Base-by-base conservation (phyloP, 352 stramenopile genomes). In the Pythium monospermum region DNA sequence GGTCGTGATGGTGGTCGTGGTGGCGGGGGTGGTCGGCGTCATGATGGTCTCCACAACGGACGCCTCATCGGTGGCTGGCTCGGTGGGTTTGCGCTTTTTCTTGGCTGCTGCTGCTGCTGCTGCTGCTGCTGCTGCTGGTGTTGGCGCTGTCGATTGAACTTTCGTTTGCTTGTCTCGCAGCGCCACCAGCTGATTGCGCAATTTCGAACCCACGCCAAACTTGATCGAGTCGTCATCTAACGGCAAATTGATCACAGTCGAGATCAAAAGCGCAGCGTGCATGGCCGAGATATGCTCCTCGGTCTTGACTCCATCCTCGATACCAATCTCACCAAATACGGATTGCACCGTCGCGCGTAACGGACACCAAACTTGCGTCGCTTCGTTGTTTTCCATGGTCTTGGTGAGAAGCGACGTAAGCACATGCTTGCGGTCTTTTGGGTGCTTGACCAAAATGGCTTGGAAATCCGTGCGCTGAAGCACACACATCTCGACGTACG, bases 401-500 rank as follows among this genome's bases (percentile, higher is more conserved):
- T 53, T 49, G 13, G 25, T 39, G 25, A 77, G 18, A 0, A 77
- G 71, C 1, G 6, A 59, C 3, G 10, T 25, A 0, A 71, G 12
- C 16, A 69, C 68, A 10, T 44, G 7, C 16, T 66, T 53, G 2
- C 66, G 57, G 18, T 79, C 66, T 1, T 61, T 45, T 3, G 67
- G 64, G 43, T 74, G 53, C 18, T 54, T 42, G 2, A 44, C 19
- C 15, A 79, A 43, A 15, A 76, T 69, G 2, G 22, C 18, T 22
- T 71, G 65, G 41, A 78, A 78, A 12, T 58, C 39, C 0, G 33
- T 7, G 3, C 65, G 61, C 1, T 61, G 48, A n/a, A 78, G 41
- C 21, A 74, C 65, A 18, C 68, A 71, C 58, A 78, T 65, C 37
- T 74, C 65, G 4, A 73, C 64, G 38, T 68, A 70, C 30, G 66